phyloP scores from a whole-genome alignment of 1,139 yeast species.

The Martiniozyma asiatica region DNA sequence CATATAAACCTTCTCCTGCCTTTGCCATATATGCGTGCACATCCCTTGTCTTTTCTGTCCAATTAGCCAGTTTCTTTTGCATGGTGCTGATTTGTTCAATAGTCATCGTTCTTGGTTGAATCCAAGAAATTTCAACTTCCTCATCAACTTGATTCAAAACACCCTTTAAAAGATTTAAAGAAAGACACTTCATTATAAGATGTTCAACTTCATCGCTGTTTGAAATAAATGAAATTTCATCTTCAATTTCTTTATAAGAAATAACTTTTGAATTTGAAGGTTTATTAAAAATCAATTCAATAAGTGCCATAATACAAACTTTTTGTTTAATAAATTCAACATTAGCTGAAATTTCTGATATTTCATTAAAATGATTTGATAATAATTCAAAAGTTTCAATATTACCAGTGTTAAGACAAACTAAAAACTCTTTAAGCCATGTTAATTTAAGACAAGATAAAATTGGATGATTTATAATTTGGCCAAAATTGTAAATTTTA shows the following conservation, averaged over 20 bases:
- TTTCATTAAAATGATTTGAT: slow-evolving; percentile 20
- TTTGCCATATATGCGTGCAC: slow-evolving; percentile 49
- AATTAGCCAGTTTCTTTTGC: slow-evolving; percentile 57
- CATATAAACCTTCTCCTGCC: slow-evolving; percentile 54
- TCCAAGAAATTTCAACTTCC: slow-evolving; percentile 77
- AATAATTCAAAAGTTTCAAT: slow-evolving; percentile 47
- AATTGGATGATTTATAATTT: slow-evolving; percentile 80
- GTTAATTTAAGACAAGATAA: slow-evolving; percentile 40
- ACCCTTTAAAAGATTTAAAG: slow-evolving; percentile 74
- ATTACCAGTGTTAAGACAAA: slow-evolving; percentile 69
- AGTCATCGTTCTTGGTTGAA: slow-evolving; percentile 89
- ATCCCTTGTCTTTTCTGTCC: slow-evolving; percentile 66
- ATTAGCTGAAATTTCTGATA: slow-evolving; percentile 49
- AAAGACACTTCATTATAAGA: slow-evolving; percentile 81
- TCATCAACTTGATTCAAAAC: slow-evolving; percentile 77
- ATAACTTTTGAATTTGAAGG: slow-evolving; percentile 66
- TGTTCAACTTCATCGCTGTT: slow-evolving; percentile 70
- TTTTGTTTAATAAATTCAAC: slow-evolving; percentile 74
- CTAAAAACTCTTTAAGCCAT: slow-evolving; percentile 68
- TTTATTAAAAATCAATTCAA: slow-evolving; percentile 75
- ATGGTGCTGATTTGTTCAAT: slow-evolving; percentile 66
- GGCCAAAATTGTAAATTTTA: slow-evolving; percentile 90
- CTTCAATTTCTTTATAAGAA: slow-evolving; percentile 60
- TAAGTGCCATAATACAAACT: slow-evolving; percentile 81
- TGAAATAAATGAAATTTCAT: slow-evolving; percentile 54